These are phyloP conservation scores for Oehlia diaphana DNA, from an alignment of 192 early-diverging fungal species.

Conservation along the genomic window DNA sequence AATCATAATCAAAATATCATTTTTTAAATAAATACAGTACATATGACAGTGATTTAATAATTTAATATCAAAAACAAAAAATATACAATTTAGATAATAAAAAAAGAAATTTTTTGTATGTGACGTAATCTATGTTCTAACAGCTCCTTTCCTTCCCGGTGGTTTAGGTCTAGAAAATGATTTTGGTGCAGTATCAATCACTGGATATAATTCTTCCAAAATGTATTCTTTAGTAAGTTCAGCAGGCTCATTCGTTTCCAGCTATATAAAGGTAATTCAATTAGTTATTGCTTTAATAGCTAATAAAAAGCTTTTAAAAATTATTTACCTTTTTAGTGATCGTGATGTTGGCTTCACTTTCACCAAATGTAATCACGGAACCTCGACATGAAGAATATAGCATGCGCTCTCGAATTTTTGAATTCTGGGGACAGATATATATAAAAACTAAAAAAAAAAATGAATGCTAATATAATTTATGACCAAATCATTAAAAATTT, in stretches of 20 bases:
- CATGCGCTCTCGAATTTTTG: slow-evolving; percentile 90
- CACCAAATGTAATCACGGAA: slow-evolving; percentile 57
- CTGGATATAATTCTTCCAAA: slow-evolving; percentile 52
- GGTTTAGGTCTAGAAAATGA: slow-evolving; percentile 11
- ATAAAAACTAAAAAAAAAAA: slow-evolving; percentile 65
- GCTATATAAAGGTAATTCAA: slow-evolving; percentile 17
- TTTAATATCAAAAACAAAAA: no score
- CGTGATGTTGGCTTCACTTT: slow-evolving; percentile 52
- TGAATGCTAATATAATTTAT: not conserved
- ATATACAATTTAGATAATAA: no score
- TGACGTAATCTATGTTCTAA: not conserved
- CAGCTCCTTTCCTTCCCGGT: slow-evolving; percentile 12
- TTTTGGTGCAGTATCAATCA: not conserved
- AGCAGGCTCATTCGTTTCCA: slow-evolving; percentile 62
- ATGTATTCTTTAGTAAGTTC: slow-evolving; percentile 60
- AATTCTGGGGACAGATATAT: slow-evolving; percentile 79
- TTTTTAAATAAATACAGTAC: no score
- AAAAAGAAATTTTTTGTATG: no score
- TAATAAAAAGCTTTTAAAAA: not conserved
- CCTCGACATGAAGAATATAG: slow-evolving; percentile 77
- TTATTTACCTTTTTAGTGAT: slow-evolving; percentile 59
- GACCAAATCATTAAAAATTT: slow-evolving; percentile 25
- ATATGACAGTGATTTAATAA: no score
- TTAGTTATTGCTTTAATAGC: not conserved
- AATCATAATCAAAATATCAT: no score